These are phyloP conservation scores for Stromatinia cepivora DNA, from an alignment of 2,329 filamentous ascomycete genomes.

Conservation along the genomic window DNA sequence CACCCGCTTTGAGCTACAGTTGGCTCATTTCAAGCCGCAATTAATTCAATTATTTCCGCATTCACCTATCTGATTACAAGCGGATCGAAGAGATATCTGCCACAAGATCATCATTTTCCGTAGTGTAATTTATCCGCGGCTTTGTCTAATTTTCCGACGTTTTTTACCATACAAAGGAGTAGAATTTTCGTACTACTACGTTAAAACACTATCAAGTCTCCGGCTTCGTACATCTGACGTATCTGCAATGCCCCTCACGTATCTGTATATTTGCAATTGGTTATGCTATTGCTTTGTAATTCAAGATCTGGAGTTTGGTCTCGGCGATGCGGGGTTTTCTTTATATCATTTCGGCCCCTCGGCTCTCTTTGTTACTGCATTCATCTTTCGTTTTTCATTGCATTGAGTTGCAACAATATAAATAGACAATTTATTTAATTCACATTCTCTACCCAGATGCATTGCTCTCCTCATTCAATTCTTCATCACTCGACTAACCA, in stretches of 20 bases:
- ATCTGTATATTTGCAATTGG: not conserved
- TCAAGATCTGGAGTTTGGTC: not conserved
- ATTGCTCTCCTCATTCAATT: not conserved
- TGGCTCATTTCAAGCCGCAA: not conserved
- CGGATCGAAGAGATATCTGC: not conserved
- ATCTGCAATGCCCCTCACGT: not conserved
- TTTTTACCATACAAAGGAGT: not conserved
- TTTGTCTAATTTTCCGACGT: not conserved
- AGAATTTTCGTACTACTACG: not conserved
- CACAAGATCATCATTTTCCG: not conserved
- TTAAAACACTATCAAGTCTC: not conserved
- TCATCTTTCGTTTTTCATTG: not conserved
- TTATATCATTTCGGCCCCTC: not conserved
- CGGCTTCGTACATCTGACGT: not conserved
- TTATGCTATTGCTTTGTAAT: conserved; percentile 4
- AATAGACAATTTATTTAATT: not conserved
- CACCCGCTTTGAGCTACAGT: not conserved
- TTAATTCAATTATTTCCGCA: not conserved
- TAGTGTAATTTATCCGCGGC: not conserved
- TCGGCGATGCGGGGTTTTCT: not conserved
- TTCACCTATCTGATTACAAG: not conserved
- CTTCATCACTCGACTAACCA: conserved; percentile 14
- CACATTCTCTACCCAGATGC: not conserved
- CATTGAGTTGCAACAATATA: not conserved
- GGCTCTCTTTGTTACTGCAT: not conserved